These are phyloP conservation scores for Hymenoscyphus scutula DNA, from an alignment of 2,329 filamentous ascomycete species.

Conservation along the genomic window DNA sequence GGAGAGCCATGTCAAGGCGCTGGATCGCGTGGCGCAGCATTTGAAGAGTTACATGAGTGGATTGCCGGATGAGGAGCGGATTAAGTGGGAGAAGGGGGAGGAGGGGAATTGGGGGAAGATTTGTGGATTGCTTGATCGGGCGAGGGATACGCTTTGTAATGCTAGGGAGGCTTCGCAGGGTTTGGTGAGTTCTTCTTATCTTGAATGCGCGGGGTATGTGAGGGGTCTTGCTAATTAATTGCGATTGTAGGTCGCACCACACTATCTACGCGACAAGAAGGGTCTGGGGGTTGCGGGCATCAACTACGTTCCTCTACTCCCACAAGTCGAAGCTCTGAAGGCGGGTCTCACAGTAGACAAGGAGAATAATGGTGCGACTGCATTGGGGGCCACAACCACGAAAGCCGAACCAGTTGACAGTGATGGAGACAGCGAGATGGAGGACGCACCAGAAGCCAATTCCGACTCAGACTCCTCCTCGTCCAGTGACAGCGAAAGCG, in stretches of 20 bases:
- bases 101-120: conserved; percentile 30
- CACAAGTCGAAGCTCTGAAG: conserved; percentile 21
- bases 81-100: conserved; percentile 22
- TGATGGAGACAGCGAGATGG: conserved; percentile 23
- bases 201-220: not conserved
- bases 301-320: conserved; percentile 19
- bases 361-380: conserved; percentile 1
- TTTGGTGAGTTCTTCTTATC: conserved; percentile 24
- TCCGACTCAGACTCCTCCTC: not conserved
- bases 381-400: not conserved
- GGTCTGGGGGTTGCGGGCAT: conserved; percentile 25
- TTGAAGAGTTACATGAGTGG: conserved; percentile 16
- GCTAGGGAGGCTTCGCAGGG: conserved; percentile 23
- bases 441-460: conserved; percentile 15
- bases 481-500: not conserved
- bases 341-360: conserved; percentile 3
- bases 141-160: conserved; percentile 21
- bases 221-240: conserved; percentile 7
- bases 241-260: conserved; percentile 24
- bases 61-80: conserved; percentile 5
- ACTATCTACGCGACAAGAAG: conserved; percentile 24
- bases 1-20: conserved; percentile 27
- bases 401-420: conserved; percentile 3
- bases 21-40: conserved; percentile 26
- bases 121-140: conserved; percentile 29